These are phyloP conservation scores for Starmerella floricola DNA, from an alignment of 805 yeast species.

Conservation along the genomic window DNA sequence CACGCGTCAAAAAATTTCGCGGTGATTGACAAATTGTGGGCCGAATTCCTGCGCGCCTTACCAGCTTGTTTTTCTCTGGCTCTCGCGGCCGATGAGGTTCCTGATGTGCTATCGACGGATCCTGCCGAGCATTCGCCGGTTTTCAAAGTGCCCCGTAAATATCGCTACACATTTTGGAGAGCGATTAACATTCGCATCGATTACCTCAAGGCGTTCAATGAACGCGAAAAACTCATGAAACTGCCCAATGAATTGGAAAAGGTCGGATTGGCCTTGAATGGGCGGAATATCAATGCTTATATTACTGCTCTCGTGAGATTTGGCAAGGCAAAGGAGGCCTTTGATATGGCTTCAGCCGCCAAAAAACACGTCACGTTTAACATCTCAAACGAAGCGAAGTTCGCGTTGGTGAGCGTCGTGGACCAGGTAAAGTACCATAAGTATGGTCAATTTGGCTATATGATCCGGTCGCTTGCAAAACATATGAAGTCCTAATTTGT, in stretches of 20 bases:
- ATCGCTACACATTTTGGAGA: constrained; percentile 11
- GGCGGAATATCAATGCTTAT: constrained; percentile 4
- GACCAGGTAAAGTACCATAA: constrained; percentile 1
- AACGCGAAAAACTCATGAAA: constrained; percentile 1
- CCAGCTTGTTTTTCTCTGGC: constrained; percentile 7
- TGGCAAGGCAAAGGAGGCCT: constrained; percentile 3
- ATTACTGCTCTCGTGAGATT: constrained; percentile 2
- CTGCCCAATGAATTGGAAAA: constrained; percentile 10
- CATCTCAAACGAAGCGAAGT: not conserved
- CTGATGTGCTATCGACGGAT: not conserved
- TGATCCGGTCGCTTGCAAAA: not conserved
- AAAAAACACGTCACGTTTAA: not conserved
- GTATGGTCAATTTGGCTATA: constrained; percentile 4
- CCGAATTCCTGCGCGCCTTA: constrained; percentile 8
- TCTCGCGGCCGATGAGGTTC: not conserved
- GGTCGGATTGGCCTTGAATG: constrained; percentile 8
- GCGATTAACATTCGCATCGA: constrained; percentile 10
- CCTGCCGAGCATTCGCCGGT: not conserved
- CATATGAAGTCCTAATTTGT: not conserved
- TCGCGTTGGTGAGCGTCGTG: not conserved
- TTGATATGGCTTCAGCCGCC: not conserved
- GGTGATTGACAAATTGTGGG: constrained; percentile 14
- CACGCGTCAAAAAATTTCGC: constrained; percentile 1
- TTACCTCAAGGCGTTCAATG: constrained; percentile 3
- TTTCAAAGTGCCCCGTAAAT: constrained; percentile 13